Evolutionary conservation across 179 eudicot genomes (phyloP).

Genomic region (Spergularia azorica): DNA sequence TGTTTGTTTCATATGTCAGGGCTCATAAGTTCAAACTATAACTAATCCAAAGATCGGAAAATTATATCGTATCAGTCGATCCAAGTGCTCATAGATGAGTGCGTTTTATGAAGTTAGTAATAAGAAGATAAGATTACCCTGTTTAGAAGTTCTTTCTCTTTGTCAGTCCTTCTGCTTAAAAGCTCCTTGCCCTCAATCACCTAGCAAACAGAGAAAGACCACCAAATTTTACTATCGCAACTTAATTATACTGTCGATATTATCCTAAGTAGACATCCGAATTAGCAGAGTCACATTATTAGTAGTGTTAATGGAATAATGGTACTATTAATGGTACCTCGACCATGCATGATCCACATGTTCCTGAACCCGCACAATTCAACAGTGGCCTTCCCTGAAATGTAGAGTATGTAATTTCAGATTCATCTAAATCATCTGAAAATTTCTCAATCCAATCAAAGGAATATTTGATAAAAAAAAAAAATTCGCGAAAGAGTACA

Average conservation of each 20-base stretch:
- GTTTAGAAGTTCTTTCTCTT: slow-evolving; percentile 76
- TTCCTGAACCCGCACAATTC: slow-evolving; percentile 83
- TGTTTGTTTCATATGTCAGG: background rate
- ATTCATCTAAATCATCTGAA: no score
- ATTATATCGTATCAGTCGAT: background rate
- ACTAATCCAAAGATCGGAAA: background rate
- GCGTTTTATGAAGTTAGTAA: no score
- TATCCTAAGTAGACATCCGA: no score
- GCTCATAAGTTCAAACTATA: background rate
- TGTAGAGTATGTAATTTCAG: background rate
- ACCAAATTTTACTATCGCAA: background rate
- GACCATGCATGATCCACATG: slow-evolving; percentile 82
- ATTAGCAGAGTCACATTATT: no score
- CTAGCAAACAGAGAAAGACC: slow-evolving; percentile 29
- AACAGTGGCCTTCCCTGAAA: slow-evolving; percentile 60
- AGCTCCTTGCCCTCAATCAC: slow-evolving; percentile 78
- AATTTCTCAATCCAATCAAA: background rate
- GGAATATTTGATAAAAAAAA: no score
- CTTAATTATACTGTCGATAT: no score
- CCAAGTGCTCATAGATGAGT: background rate
- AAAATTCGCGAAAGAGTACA: no score
- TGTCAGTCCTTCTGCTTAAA: slow-evolving; percentile 67
- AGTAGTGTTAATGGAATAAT: no score
- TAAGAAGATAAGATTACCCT: slow-evolving; percentile 38
- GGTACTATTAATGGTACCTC: no score